Percentiles rank a stretch among this genome's conserved stretches.
These are phyloP conservation scores for Actinomucor elegans DNA, from an alignment of 371 early-diverging fungal genomes.

Conservation along the genomic window DNA sequence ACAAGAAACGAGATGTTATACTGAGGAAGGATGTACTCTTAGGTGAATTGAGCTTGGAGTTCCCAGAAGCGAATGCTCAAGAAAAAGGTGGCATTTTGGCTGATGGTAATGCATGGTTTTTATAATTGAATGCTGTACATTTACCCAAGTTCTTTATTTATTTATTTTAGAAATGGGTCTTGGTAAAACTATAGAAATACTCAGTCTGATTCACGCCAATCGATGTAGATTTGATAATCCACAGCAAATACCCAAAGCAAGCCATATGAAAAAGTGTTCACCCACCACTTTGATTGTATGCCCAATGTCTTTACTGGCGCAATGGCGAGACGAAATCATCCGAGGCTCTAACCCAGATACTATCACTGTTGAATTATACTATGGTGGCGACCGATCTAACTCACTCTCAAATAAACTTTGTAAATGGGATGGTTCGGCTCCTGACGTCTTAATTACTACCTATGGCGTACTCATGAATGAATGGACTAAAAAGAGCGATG, in stretches of 20 bases:
- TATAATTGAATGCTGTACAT: neutral
- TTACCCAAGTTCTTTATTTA: neutral
- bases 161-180: slow-evolving; percentile 75
- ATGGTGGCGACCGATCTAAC: slow-evolving; percentile 46
- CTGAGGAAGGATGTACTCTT: no score
- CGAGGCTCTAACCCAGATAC: slow-evolving; percentile 47
- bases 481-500: slow-evolving; percentile 18
- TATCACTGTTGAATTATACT: slow-evolving; percentile 53
- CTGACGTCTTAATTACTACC: slow-evolving; percentile 66
- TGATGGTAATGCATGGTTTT: slow-evolving; percentile 41
- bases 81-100: slow-evolving; percentile 76
- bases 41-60: slow-evolving; percentile 55
- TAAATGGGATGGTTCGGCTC: slow-evolving; percentile 41
- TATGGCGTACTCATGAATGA: slow-evolving; percentile 64
- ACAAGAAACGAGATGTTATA: no score
- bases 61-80: slow-evolving; percentile 51
- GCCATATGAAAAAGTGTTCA: slow-evolving; percentile 17
- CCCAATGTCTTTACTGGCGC: slow-evolving; percentile 69
- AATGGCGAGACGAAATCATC: slow-evolving; percentile 71
- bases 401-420: slow-evolving; percentile 10
- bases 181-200: slow-evolving; percentile 86
- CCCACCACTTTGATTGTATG: slow-evolving; percentile 67
- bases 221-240: slow-evolving; percentile 17
- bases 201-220: slow-evolving; percentile 72
- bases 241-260: neutral